Evolutionary conservation across 2,329 filamentous ascomycete genomes (phyloP), one percentile per base, ranked within the genome.

Genomic region (Stachybotrys echinatus): DNA sequence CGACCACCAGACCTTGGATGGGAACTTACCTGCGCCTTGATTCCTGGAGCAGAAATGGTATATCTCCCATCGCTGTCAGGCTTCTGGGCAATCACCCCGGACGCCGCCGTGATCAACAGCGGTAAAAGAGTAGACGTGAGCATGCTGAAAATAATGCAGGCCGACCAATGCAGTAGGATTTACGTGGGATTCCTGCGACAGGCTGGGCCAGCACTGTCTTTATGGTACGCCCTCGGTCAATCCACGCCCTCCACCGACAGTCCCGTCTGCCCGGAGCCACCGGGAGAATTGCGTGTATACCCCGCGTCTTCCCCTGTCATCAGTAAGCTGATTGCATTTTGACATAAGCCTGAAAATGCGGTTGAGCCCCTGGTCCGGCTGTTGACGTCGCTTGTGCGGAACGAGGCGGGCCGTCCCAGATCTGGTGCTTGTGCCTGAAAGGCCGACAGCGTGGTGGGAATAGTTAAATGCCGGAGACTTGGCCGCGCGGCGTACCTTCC

Each of bases 21-120:
- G 12, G 12, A 34, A 14, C 42, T 74, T 77, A 66, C 65, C 58
- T 67, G 65, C 7, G 66, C 66, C 58, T 61, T 65, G 58, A 69
- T 68, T 3, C 62, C 65, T 8, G 57, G 52, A 5, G 65, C 58
- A 12, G 63, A 60, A 48, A 70, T 68, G 23, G 66, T 69, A 54
- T 68, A 70, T 18, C 58, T 58, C 4, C 67, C 65, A 49, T 68
- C 65, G 17, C 59, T 52, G 12, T 53, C 65, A 2, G 65, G 65
- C 18, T 54, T 18, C 14, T 50, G 51, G 6, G 48, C 48, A 37
- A 43, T 40, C 19, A 40, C 37, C 45, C 31, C 22, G 10, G 40
- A 23, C 5, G 31, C 50, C 12, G 50, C 34, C 46, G 50, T 34
- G 39, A 48, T 8, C 75, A 75, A 56, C 12, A 34, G 12, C 3